Evolutionary conservation across 176 grass and related monocot species (phyloP).

Genomic region (Triticum turgidum): DNA sequence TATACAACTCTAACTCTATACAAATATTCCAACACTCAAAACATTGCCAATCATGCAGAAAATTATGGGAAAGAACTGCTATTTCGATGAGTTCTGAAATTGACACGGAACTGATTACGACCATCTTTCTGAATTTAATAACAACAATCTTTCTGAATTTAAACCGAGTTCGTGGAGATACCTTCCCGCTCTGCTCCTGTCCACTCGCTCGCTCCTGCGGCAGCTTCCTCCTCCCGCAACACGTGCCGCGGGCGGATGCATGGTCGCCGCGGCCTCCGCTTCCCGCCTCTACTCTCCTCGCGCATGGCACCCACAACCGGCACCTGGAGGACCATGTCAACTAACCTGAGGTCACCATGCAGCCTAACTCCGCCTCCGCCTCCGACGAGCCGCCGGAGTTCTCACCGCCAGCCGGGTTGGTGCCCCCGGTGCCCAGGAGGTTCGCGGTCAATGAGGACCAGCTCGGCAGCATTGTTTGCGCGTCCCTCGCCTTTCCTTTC

Average conservation of each 20-base stretch:
- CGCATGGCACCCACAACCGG: background rate
- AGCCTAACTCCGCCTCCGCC: background rate
- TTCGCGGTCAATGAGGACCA: slow-evolving; percentile 63
- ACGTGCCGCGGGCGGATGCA: background rate
- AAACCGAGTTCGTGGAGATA: too few species aligned
- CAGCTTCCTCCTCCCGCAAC: too few species aligned
- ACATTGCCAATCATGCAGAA: too few species aligned
- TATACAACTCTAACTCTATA: too few species aligned
- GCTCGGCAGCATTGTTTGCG: slow-evolving; percentile 47
- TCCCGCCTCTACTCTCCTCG: slow-evolving; percentile 8
- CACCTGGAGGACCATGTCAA: background rate
- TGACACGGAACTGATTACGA: too few species aligned
- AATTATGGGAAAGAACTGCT: too few species aligned
- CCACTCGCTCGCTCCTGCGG: too few species aligned
- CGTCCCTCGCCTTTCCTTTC: slow-evolving; percentile 69
- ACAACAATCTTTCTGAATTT: too few species aligned
- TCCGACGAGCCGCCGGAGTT: background rate
- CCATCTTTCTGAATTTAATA: too few species aligned
- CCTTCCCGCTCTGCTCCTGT: too few species aligned
- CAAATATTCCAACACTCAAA: too few species aligned
- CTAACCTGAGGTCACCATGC: slow-evolving; percentile 25
- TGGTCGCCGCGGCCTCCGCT: slow-evolving; percentile 26
- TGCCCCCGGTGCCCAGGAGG: slow-evolving; percentile 53
- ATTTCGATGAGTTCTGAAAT: too few species aligned
- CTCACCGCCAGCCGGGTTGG: slow-evolving; percentile 53